Percentiles rank a stretch among this genome's conserved stretches.
Evolutionary conservation across 2,329 filamentous ascomycete species (phyloP).

Genomic region (Colletotrichum sp.): DNA sequence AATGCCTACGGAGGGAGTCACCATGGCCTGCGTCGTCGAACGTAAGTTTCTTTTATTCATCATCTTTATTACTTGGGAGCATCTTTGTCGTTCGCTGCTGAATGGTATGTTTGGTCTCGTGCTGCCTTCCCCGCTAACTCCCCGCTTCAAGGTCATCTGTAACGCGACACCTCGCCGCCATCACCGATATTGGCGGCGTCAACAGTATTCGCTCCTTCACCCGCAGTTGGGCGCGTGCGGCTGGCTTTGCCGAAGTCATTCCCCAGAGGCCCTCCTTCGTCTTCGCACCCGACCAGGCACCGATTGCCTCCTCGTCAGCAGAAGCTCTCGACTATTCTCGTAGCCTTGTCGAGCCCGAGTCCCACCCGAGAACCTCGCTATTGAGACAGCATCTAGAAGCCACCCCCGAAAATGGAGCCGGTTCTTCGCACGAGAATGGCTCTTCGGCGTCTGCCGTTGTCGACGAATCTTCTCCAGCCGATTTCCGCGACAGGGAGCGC

Average conservation of each 20-base stretch:
- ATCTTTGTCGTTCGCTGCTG: not conserved
- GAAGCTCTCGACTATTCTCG: conserved; percentile 45
- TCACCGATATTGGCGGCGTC: conserved; percentile 81
- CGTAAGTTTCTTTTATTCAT: conserved; percentile 29
- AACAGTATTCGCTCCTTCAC: conserved; percentile 96
- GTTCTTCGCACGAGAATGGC: conserved; percentile 3
- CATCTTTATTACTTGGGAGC: not conserved
- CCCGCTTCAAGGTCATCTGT: conserved; percentile 57
- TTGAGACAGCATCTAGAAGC: conserved; percentile 58
- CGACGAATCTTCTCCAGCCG: conserved; percentile 19
- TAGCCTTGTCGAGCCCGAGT: conserved; percentile 41
- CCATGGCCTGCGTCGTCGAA: conserved; percentile 35
- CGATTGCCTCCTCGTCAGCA: conserved; percentile 37
- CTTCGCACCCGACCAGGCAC: conserved; percentile 61
- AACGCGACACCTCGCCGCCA: conserved; percentile 58
- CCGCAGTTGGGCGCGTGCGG: conserved; percentile 89
- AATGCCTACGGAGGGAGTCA: conserved; percentile 31
- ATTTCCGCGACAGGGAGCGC: conserved; percentile 51
- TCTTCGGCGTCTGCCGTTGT: conserved; percentile 18
- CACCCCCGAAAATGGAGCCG: conserved; percentile 7
- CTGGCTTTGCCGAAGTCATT: conserved; percentile 85
- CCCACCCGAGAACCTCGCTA: conserved; percentile 44
- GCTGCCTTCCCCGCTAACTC: conserved; percentile 3
- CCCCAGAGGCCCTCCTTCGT: conserved; percentile 79
- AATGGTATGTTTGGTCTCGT: conserved; percentile 28